Evolutionary conservation across 495 filamentous ascomycete genomes (phyloP).

Genomic region (Lentithecium fluviatile): DNA sequence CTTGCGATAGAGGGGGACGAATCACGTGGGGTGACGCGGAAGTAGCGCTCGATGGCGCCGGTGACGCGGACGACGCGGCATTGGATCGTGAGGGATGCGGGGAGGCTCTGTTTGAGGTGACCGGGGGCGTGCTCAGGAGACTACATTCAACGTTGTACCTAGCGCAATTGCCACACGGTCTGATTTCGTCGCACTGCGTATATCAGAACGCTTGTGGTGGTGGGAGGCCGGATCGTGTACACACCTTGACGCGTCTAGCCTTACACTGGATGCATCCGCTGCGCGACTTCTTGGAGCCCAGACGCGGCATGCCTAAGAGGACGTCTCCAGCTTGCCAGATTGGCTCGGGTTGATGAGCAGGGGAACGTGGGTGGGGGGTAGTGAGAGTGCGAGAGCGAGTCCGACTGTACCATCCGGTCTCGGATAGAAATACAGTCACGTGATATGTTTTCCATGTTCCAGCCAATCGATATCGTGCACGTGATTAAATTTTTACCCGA

Average conservation of each 20-base stretch:
- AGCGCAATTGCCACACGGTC: slow-evolving; percentile 7
- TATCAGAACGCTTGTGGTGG: not conserved
- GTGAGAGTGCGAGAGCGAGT: slow-evolving; percentile 2
- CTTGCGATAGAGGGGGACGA: not conserved
- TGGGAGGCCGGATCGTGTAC: not conserved
- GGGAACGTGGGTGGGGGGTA: not conserved
- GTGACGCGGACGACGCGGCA: too few species aligned
- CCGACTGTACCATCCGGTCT: too few species aligned
- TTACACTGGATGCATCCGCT: slow-evolving; percentile 6
- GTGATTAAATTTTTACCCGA: too few species aligned
- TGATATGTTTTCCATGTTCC: too few species aligned
- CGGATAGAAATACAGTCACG: too few species aligned
- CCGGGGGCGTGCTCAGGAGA: not conserved
- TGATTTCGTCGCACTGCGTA: slow-evolving; percentile 4
- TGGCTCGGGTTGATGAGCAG: not conserved
- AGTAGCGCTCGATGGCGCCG: not conserved
- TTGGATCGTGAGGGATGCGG: not conserved
- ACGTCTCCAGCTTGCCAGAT: not conserved
- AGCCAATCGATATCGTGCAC: too few species aligned
- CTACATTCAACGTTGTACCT: slow-evolving; percentile 9
- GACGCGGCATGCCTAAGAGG: slow-evolving; percentile 1
- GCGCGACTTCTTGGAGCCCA: slow-evolving; percentile 12
- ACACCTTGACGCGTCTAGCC: slow-evolving; percentile 8
- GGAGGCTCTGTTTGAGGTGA: not conserved
- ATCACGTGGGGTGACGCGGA: not conserved